Evolutionary conservation across 495 filamentous ascomycete species (phyloP), one percentile per base, ranked within the genome.

Genomic region (Aspergillus panamensis): DNA sequence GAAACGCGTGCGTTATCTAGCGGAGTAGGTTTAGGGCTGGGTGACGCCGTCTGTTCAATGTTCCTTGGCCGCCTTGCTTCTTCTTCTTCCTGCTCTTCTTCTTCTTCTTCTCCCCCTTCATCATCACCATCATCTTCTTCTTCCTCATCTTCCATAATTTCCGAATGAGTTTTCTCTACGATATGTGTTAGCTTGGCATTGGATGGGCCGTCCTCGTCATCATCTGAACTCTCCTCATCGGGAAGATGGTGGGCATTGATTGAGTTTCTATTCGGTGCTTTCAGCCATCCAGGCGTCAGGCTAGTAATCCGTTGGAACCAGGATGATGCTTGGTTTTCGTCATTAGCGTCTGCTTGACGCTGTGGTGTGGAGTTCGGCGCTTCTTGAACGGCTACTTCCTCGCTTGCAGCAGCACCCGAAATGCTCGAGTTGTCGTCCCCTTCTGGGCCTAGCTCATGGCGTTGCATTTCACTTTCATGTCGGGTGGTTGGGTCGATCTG

Each of bases 201-300:
- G 45, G 43, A 50, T 42, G 53, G 30, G 50, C 56, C 56, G 19
- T 66, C 61, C 32, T 66, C 62, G 13, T 64, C 61, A 12, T 66
- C 55, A 16, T 45, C 61, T 30, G 33, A 48, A 12, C 16, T 19
- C 30, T 66, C 62, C 30, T 71, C 66, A 8, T 60, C 60, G 40
- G 53, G 48, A 29, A 59, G 48, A 50, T 40, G 62, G 1, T 58
- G 56, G 16, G 55, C 61, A 32, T 69, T 62, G 51, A 63, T 58
- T 3, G 64, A 58, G 20, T 51, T 57, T 42, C 55, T 53, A 5
- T 45, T 53, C 5, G 74, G 73, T 9, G 70, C 69, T 67, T 70
- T 75, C 55, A 76, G 53, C 74, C 74, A 77, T 58, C 66, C 61
- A 12, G 74, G 74, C 1, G 73, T 77, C 43, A 75, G 55, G 57